Evolutionary conservation across 2,329 filamentous ascomycete genomes (phyloP), one percentile per base, ranked within the genome.

Genomic region (Botrytis fragariae): DNA sequence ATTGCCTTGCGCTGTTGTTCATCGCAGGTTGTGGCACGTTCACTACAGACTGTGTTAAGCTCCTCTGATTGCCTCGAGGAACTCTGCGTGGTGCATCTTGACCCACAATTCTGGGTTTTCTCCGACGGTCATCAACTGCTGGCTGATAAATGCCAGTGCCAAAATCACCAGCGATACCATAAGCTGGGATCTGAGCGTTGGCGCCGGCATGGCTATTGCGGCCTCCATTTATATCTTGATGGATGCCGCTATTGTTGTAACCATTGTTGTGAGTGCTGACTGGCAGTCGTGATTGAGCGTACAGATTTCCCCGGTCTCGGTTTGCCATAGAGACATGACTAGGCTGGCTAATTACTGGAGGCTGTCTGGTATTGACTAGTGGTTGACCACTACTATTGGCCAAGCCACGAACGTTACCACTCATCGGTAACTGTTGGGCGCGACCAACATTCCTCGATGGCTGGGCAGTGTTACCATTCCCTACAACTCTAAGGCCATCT

Each of bases 281-380:
- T 3, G 48, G 48, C 6, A n/a, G 2, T 54, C 2, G 10, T n/a
- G 48, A 54, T 8, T 1, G 48, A 8, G 25, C 25, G 5, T 16
- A 54, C 25, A 6, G 0, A 51, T 12, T 14, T 12, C 0, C 22
- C 4, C 4, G 4, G 4, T 4, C 4, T 2, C 2, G 45, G 1
- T 25, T 5, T 14, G 4, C 4, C 45, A 25, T 25, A 12, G 22
- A 25, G 1, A 3, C 22, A 7, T 48, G 10, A 25, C 9, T 0
- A 48, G 22, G 22, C 45, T 25, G 44, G 44, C 44, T 9, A 0
- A 48, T 10, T 4, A 0, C 18, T 10, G 45, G 20, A 2, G 22
- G 22, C 10, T 54, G 14, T 0, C 51, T 29, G 12, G 2, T 25
- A 18, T 9, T 29, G n/a, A 1, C 0, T 2, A 16, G 2, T 18